A percentile compares a stretch with the other conserved stretches of the same genome.
phyloP scores from a whole-genome alignment of 176 grass and related monocot genomes.

The Guadua angustifolia region DNA sequence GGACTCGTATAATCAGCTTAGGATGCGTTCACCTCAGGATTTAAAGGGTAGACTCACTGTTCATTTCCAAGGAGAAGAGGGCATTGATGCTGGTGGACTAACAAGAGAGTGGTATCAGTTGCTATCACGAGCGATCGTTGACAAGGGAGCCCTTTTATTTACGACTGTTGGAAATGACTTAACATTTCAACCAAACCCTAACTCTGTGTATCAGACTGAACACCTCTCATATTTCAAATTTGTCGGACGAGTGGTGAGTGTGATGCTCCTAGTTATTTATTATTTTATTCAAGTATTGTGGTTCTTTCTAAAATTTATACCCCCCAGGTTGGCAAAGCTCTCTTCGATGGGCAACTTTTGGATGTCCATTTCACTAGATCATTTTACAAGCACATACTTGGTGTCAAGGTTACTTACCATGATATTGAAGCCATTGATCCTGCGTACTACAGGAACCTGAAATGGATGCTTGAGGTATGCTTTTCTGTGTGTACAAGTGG shows the following conservation, averaged over 20 bases:
- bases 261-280: constrained; percentile 6
- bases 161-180: constrained; percentile 98
- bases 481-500: not conserved
- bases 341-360: constrained; percentile 92
- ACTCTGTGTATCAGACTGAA: constrained; percentile 98
- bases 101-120: constrained; percentile 98
- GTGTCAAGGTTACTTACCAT: constrained; percentile 97
- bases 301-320: constrained; percentile 26
- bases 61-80: constrained; percentile 99
- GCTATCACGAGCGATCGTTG: constrained; percentile 91
- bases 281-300: constrained; percentile 24
- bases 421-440: constrained; percentile 99
- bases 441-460: constrained; percentile 91
- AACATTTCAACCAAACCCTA: constrained; percentile 98
- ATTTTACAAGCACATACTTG: constrained; percentile 99
- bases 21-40: constrained; percentile 92
- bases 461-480: constrained; percentile 99
- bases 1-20: constrained; percentile 98
- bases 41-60: constrained; percentile 94
- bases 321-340: constrained; percentile 92
- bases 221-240: constrained; percentile 99
- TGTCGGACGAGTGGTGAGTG: constrained; percentile 96
- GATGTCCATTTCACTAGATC: constrained; percentile 99
- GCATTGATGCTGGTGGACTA: constrained; percentile 97
- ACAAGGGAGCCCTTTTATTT: constrained; percentile 92